Base-by-base conservation (phyloP, 2,329 filamentous ascomycete genomes). In the Chaetomiaceae sp. region DNA sequence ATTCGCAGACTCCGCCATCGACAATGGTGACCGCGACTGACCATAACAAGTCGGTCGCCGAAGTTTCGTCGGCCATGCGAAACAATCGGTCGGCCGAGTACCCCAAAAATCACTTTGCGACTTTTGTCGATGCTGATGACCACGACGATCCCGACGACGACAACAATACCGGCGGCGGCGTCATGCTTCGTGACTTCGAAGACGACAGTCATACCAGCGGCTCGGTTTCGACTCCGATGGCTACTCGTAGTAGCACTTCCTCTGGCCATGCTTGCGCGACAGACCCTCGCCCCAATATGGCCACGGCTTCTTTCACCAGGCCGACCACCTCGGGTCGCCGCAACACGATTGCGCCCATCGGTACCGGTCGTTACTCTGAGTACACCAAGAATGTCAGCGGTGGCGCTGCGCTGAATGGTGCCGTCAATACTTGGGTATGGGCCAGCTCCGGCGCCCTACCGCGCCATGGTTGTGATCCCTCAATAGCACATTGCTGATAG, bases 141-240 rank as follows among this genome's bases (percentile, higher is more conserved):
- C 13, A 47, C 4, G 20, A 36, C 18, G 49, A 56, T 21, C 27
- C 49, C 4, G 53, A 53, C 18, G 56, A 58, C 10, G 9, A 47
- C 4, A 25, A 50, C 21, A 49, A 48, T 32, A 25, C 7, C 21
- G 49, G 43, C 20, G 56, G 56, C 5, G 54, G 56, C n/a, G 53
- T 58, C n/a, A 32, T 40, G 46, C 53, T 58, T 33, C 38, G 54
- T 16, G 50, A 56, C 18, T 56, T 56, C 13, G 54, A 53, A 5
- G 40, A 50, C 3, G 46, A 53, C n/a, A 38, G 25, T 30, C 27
- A 43, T 14, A n/a, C 21, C 33, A 37, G 44, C 14, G 48, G 38
- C 2, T 14, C 5, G 10, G 25, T 21, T 20, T 21, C 36, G 18
- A 45, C 46, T 11, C 29, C 11, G 14, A 43, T 50, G 21, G 48